phyloP scores from a whole-genome alignment of 768 basidiomycete genomes.

The Trametes gibbosa region DNA sequence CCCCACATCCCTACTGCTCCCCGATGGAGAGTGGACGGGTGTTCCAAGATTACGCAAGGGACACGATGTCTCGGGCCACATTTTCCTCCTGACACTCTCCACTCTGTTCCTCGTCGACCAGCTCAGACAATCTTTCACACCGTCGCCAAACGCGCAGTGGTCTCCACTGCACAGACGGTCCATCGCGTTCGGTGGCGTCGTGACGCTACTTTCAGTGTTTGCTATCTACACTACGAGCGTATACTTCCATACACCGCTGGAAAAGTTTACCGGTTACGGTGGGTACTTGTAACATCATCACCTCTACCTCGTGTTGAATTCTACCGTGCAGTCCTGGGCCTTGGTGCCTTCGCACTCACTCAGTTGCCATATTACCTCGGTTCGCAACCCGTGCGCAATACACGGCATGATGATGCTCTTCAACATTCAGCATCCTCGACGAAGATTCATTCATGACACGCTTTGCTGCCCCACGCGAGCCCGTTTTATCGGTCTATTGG shows the following conservation, averaged over 20 bases:
- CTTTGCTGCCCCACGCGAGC: too few relatives aligned
- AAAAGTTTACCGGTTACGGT: conserved; percentile 88
- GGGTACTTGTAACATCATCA: conserved; percentile 32
- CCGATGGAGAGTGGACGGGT: conserved; percentile 42
- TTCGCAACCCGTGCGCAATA: neutral
- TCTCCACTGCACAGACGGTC: conserved; percentile 46
- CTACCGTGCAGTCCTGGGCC: neutral
- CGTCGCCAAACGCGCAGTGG: conserved; percentile 30
- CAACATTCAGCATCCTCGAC: neutral
- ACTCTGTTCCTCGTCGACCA: conserved; percentile 78
- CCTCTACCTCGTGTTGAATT: neutral
- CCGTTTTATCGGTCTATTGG: too few relatives aligned
- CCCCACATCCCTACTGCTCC: conserved; percentile 37
- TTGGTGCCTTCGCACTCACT: neutral
- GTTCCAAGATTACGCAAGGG: conserved; percentile 70
- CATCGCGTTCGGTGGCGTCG: conserved; percentile 40
- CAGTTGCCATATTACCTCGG: neutral
- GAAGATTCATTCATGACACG: neutral
- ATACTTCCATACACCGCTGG: conserved; percentile 87
- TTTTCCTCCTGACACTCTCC: conserved; percentile 84
- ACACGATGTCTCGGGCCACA: conserved; percentile 92
- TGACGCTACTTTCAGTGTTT: conserved; percentile 68
- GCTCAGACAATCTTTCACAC: conserved; percentile 51
- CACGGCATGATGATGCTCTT: neutral
- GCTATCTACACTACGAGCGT: conserved; percentile 78